phyloP scores from a whole-genome alignment of 345 rosid species.

The Eutrema heterophyllum region DNA sequence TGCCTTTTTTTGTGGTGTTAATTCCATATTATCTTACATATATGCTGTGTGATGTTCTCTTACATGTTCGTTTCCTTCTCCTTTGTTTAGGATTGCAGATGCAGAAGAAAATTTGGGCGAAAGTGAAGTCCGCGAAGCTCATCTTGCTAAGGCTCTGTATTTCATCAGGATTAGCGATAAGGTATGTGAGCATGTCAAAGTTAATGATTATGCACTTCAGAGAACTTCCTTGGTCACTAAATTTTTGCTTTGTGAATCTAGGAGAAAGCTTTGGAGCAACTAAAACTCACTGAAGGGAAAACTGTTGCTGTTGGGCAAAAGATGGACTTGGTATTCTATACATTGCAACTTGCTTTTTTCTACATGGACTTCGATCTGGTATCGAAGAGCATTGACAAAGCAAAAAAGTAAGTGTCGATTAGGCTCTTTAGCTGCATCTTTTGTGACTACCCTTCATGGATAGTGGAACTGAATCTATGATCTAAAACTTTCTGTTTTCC shows the following conservation, averaged over 20 bases:
- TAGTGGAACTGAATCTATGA: background rate
- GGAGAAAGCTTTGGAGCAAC: constrained; percentile 96
- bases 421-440: background rate
- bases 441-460: background rate
- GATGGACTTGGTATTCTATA: constrained; percentile 92
- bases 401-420: constrained; percentile 60
- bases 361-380: constrained; percentile 95
- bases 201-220: background rate
- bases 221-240: constrained; percentile 4
- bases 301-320: constrained; percentile 99
- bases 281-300: constrained; percentile 87
- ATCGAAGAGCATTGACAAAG: constrained; percentile 94
- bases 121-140: constrained; percentile 99
- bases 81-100: constrained; percentile 72
- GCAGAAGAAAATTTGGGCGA: constrained; percentile 98
- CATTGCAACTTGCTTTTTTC: constrained; percentile 82
- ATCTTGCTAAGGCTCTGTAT: constrained; percentile 88
- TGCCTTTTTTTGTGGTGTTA: background rate
- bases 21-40: background rate
- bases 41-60: background rate
- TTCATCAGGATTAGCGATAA: constrained; percentile 82
- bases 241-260: constrained; percentile 18
- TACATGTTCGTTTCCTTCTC: background rate
- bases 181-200: constrained; percentile 37
- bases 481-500: background rate